Base-by-base conservation (phyloP, 352 stramenopile genomes). In the Globisporangium camurandrum region DNA sequence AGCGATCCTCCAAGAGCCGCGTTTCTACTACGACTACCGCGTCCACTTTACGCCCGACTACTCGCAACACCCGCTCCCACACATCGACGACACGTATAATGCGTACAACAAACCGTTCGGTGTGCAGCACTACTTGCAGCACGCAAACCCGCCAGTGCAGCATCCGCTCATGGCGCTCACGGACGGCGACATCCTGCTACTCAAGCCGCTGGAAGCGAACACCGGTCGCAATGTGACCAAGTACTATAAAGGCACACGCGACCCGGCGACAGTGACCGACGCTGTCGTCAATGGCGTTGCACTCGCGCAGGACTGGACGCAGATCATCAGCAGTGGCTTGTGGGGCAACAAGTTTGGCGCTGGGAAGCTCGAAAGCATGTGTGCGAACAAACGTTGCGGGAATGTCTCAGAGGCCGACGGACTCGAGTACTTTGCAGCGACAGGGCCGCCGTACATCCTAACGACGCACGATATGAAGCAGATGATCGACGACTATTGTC, bases 361-460 rank as follows among this genome's bases (percentile, higher is more conserved):
- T 40, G 34, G 34, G 12, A 40, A 40, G 34, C 16, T 40, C 12
- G 46, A 55, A 9, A 28, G 44, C 7, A 54, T 83, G 8, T 83
- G 71, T 30, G 47, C 40, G 7, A 59, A 57, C 9, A 64, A 64
- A 22, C 56, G 59, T 23, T 75, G 70, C 27, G 38, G 59, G 37
- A 53, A 62, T n/a, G 59, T 77, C 43, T 61, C 49, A 4, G 38
- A 57, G 12, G 61, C 62, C 3, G 68, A 78, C 10, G 68, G 57
- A 1, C 55, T 50, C 8, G 68, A 78, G 46, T 77, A 64, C 49
- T 83, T 71, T 33, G 61, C 59, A 4, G 72, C 68, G 26, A 71
- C 64, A 2, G 74, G 69, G 0, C 71, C 71, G n/a, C 71, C 71
- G 38, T 82, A 84, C 59, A 77, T 86, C 47, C 59, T 86, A 57